phyloP scores from a whole-genome alignment of 1,284 basidiomycete species.

The Leccinum laetum region DNA sequence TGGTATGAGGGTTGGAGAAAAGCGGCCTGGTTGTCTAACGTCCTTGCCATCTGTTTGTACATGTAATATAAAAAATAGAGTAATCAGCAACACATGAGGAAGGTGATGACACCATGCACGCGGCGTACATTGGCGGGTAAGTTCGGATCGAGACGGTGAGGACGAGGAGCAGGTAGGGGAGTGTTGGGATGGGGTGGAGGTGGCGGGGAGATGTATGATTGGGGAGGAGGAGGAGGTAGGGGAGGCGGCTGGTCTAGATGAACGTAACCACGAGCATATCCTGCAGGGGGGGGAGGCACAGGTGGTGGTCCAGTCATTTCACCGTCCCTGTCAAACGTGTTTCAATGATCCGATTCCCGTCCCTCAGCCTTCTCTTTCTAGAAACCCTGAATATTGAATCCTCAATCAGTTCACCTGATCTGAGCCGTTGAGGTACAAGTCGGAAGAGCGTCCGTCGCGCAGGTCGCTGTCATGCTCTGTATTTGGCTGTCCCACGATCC shows the following conservation, averaged over 20 bases:
- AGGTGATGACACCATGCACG: conserved; percentile 13
- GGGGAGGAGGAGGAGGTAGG: conserved; percentile 44
- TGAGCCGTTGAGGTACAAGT: neutral
- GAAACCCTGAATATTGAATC: neutral
- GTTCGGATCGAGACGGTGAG: conserved; percentile 60
- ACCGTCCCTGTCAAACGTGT: conserved; percentile 6
- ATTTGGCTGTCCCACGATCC: conserved; percentile 2
- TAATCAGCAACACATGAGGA: conserved; percentile 13
- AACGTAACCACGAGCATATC: conserved; percentile 8
- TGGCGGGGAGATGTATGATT: conserved; percentile 26
- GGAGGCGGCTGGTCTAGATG: conserved; percentile 33
- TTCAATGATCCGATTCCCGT: neutral
- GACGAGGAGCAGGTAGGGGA: conserved; percentile 68
- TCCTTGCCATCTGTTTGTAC: conserved; percentile 59
- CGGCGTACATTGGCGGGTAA: conserved; percentile 60
- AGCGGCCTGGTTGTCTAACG: conserved; percentile 48
- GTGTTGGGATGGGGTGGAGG: conserved; percentile 32
- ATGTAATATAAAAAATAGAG: conserved; percentile 21
- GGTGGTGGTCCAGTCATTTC: conserved; percentile 21
- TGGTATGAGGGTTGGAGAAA: conserved; percentile 20
- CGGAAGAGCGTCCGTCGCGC: neutral
- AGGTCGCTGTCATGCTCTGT: neutral
- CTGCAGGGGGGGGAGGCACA: conserved; percentile 25
- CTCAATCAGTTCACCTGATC: neutral
- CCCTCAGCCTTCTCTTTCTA: neutral